Evolutionary conservation across 192 early-diverging fungal species (phyloP), one percentile per base, ranked within the genome.

Genomic region (Backusella mclennaniae): DNA sequence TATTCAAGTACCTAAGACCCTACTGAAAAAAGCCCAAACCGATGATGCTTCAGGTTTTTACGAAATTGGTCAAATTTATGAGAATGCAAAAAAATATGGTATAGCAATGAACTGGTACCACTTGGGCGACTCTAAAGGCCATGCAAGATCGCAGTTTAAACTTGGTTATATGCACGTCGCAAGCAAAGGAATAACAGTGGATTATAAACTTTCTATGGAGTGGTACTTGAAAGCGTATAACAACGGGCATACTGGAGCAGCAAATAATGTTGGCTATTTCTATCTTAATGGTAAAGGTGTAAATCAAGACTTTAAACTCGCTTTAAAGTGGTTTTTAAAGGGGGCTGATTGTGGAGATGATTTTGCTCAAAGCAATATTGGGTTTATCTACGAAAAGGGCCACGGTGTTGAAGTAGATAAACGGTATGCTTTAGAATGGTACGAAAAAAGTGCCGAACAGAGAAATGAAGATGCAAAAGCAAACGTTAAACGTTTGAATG

Each of bases 91-190:
- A n/a, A n/a, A 49, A 19, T 49, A 49, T 1, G 17, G 4, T 1
- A 59, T 26, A 26, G 21, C 53, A 59, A 26, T 59, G 0, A 9
- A 59, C 0, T 59, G 53, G 53, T 26, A 12, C 21, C 0, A 2
- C 9, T 59, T 59, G 17, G 2, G 21, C 6, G n/a, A 23, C 9
- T 0, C 0, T 23, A 26, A 26, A 59, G 23, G 0, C 11, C 8
- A 26, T 59, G 2, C 53, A 9, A 0, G 3, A 6, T 59, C 21
- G 2, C 53, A 59, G 9, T 26, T 59, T 26, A 59, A 26, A 26
- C n/a, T 59, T 59, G 53, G 53, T 23, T 26, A 0, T 0, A 59
- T 59, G 9, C 1, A 59, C 21, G 0, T 0, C 0, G 0, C 0
- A 19, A 9, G 53, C 9, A 3, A 59, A 4, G 53, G 53, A 2